A percentile compares a stretch with the other conserved stretches of the same genome.
These are phyloP conservation scores for Ogataea nakhonphanomensis DNA, from an alignment of 805 yeast species.

Conservation along the genomic window DNA sequence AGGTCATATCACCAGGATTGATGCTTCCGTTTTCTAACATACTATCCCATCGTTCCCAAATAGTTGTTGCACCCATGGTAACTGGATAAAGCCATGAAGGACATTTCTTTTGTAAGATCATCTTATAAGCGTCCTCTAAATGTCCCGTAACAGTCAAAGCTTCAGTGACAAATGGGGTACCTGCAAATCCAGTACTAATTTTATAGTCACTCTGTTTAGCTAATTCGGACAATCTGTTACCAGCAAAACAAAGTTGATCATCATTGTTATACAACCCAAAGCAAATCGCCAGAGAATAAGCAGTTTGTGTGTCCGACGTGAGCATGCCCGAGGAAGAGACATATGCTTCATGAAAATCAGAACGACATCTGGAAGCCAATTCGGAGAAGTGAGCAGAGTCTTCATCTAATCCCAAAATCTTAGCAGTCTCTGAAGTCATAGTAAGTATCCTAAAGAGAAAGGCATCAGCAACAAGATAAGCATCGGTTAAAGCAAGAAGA, in stretches of 20 bases:
- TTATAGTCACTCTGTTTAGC: constrained; percentile 9
- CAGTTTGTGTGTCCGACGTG: constrained; percentile 25
- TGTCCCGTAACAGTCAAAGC: constrained; percentile 22
- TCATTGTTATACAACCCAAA: constrained; percentile 16
- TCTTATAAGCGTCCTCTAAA: constrained; percentile 21
- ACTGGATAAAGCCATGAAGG: constrained; percentile 31
- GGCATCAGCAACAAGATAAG: constrained; percentile 25
- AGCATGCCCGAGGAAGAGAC: constrained; percentile 17
- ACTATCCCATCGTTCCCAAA: constrained; percentile 32
- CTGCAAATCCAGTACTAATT: constrained; percentile 30
- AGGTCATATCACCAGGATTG: constrained; percentile 29
- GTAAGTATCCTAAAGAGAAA: constrained; percentile 17
- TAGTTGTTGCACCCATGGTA: constrained; percentile 29
- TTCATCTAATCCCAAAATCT: constrained; percentile 8
- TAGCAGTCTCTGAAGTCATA: constrained; percentile 13
- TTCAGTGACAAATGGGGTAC: constrained; percentile 26
- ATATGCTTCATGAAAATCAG: constrained; percentile 20
- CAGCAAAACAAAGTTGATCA: constrained; percentile 19
- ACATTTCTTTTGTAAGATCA: constrained; percentile 21
- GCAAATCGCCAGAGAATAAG: constrained; percentile 22
- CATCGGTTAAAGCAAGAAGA: constrained; percentile 21
- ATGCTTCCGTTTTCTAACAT: constrained; percentile 26
- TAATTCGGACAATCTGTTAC: constrained; percentile 14
- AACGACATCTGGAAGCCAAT: constrained; percentile 13
- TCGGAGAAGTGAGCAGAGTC: constrained; percentile 11